Conservation (phyloP, 1,284 basidiomycete genomes). For the Moesziomyces aphidis region DNA sequence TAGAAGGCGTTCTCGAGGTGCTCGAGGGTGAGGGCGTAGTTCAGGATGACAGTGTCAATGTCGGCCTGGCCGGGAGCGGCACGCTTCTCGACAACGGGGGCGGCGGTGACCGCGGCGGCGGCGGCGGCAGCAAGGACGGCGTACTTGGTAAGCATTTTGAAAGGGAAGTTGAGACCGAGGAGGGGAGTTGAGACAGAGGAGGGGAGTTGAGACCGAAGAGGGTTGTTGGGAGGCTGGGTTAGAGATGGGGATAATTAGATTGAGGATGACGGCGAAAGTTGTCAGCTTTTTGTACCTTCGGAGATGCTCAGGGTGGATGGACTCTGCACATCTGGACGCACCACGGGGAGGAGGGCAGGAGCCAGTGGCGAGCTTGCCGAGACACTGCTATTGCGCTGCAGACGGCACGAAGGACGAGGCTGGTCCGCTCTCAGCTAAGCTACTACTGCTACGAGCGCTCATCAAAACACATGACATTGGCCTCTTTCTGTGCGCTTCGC, state of each 20-base stretch:
- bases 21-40: slow-evolving; percentile 78
- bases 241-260: not conserved
- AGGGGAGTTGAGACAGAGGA: too few species aligned
- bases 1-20: slow-evolving; percentile 79
- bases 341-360: slow-evolving; percentile 1
- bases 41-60: slow-evolving; percentile 70
- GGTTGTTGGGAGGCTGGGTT: too few species aligned
- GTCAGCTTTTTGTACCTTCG: not conserved
- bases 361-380: slow-evolving; percentile 10
- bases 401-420: not conserved
- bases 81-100: slow-evolving; percentile 47
- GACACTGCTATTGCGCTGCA: not conserved
- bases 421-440: not conserved
- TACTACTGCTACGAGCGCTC: not conserved
- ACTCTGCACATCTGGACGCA: not conserved
- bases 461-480: slow-evolving; percentile 42
- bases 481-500: slow-evolving; percentile 3
- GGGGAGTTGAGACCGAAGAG: too few species aligned
- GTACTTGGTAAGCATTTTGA: slow-evolving; percentile 52
- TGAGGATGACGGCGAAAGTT: not conserved
- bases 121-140: slow-evolving; percentile 54
- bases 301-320: not conserved
- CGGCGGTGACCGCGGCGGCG: slow-evolving; percentile 44
- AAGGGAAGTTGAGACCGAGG: not conserved
- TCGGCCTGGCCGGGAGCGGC: slow-evolving; percentile 61